Base-by-base conservation (phyloP, 2,329 filamentous ascomycete species). In the Tolypocladium ovalisporum region DNA sequence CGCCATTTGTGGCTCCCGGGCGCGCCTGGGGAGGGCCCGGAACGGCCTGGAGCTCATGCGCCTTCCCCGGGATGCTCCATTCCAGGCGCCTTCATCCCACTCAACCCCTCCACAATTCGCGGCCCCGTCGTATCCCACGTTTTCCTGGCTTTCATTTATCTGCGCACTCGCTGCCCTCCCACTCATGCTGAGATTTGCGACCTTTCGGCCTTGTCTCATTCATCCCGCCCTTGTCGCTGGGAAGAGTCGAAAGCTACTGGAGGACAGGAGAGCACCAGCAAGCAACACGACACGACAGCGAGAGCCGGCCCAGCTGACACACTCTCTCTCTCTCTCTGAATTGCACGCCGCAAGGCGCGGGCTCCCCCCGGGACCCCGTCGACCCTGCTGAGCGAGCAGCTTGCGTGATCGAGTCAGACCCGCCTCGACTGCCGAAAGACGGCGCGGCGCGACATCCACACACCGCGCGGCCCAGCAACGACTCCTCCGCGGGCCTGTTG, bases 41-140 rank as follows among this genome's bases (percentile, higher is more conserved):
- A n/a, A n/a, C n/a, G n/a, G n/a, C n/a, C n/a, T n/a, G n/a, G n/a
- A n/a, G n/a, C n/a, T n/a, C 9, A n/a, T 54, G 37, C 37, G 52
- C 36, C 37, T 44, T 9, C 34, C 54, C 57, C 57, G 54, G 42
- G 51, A 58, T 56, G 36, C 24, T 49, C 32, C 49, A 35, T 37
- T 3, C 24, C 54, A 19, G 24, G 47, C 36, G n/a, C 40, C 32
- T 22, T 51, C 39, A 13, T n/a, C 37, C 40, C 32, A 42, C 54
- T 52, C 57, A 42, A 52, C 54, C 39, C 39, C 39, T 22, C 40
- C 40, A 24, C 40, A 42, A 42, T 34, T 29, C 36, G 24, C 22
- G 24, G 42, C 42, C 42, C 44, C 24, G 27, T 17, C 13, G 13
- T 22, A 47, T 47, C 27, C 27, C 27, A n/a, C 44, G 24, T n/a